A percentile compares a stretch with the other conserved stretches of the same genome.
These are phyloP conservation scores for Mycena vitilis DNA, from an alignment of 768 basidiomycete species.

Conservation along the genomic window DNA sequence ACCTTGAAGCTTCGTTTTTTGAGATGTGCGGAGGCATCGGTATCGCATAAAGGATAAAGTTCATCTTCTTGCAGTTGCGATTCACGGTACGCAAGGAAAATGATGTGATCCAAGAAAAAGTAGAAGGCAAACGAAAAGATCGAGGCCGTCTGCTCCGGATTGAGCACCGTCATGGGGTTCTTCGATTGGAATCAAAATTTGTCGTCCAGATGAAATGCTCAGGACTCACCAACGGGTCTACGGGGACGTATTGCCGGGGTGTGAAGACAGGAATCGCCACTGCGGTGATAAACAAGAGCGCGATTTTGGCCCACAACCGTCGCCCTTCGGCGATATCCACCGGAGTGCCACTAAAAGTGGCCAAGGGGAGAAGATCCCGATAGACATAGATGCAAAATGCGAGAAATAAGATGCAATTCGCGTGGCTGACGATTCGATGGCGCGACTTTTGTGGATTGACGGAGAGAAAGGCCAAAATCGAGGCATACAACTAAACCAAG, in stretches of 20 bases:
- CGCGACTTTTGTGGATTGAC: conserved; percentile 51
- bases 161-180: conserved; percentile 25
- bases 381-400: conserved; percentile 63
- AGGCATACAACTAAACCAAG: conserved; percentile 51
- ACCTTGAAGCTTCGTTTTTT: conserved; percentile 46
- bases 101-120: conserved; percentile 64
- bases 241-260: conserved; percentile 68
- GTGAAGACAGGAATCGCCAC: conserved; percentile 64
- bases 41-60: conserved; percentile 73
- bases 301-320: conserved; percentile 64
- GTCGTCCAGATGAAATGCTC: not conserved
- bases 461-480: conserved; percentile 54
- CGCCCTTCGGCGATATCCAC: conserved; percentile 58
- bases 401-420: conserved; percentile 58
- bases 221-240: conserved; percentile 56
- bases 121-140: conserved; percentile 56
- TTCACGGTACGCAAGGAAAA: conserved; percentile 55
- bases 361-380: conserved; percentile 68
- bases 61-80: conserved; percentile 59
- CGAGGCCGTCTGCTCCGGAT: conserved; percentile 64
- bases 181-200: not conserved
- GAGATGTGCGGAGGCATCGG: conserved; percentile 52
- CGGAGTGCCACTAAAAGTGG: conserved; percentile 61
- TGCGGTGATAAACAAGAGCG: conserved; percentile 56
- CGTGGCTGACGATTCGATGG: conserved; percentile 54